Evolutionary conservation across 441 rosid genomes (phyloP).

Genomic region (Aquilaria agallochum): DNA sequence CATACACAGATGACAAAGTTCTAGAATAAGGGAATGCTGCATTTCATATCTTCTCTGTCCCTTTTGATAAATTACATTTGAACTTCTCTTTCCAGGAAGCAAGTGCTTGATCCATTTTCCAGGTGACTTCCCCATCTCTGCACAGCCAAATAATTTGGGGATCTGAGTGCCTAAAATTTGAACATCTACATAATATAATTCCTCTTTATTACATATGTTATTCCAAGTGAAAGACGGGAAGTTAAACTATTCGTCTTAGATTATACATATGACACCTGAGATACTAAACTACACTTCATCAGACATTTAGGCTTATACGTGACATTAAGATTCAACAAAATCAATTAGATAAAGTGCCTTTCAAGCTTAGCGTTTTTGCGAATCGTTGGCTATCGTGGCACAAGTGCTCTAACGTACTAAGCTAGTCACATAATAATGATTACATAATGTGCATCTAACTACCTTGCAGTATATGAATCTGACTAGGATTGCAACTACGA

Average conservation of each 20-base stretch:
- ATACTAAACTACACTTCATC: too few species aligned
- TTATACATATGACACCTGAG: too few species aligned
- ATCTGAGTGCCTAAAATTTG: constrained; percentile 10
- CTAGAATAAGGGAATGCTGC: too few species aligned
- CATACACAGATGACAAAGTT: too few species aligned
- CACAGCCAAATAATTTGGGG: constrained; percentile 6
- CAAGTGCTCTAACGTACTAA: too few species aligned
- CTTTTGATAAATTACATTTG: constrained; percentile 61
- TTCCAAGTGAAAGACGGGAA: too few species aligned
- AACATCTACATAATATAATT: constrained; percentile 16
- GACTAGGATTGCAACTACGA: constrained; percentile 44
- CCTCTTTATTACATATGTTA: too few species aligned
- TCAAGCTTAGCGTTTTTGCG: too few species aligned
- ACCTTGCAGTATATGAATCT: constrained; percentile 69
- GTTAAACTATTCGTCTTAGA: too few species aligned
- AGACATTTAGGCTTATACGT: too few species aligned
- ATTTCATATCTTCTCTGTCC: constrained; percentile 34
- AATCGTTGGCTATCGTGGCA: too few species aligned
- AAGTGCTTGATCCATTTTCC: constrained; percentile 82
- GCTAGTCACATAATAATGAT: neutral
- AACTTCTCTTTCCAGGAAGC: constrained; percentile 67
- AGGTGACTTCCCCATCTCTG: constrained; percentile 67
- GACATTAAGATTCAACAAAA: constrained; percentile 1
- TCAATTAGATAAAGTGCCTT: neutral
- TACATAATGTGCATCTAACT: constrained; percentile 16